Conservation (phyloP, 2,329 filamentous ascomycete genomes). For the Apiospora hydei region DNA sequence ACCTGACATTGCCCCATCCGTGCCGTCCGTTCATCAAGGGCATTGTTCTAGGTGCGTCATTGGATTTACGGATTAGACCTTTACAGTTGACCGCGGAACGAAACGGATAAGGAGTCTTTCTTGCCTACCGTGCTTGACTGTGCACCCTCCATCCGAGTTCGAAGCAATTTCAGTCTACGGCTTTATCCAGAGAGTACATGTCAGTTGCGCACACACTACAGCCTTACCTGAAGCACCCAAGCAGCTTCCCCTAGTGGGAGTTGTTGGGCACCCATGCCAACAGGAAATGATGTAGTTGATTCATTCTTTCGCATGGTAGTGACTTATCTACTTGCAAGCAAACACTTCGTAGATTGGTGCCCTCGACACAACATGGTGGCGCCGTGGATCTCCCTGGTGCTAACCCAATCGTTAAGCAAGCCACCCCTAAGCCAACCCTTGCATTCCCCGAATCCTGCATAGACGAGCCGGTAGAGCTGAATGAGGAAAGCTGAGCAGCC, state of each 20-base stretch:
- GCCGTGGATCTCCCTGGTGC: constrained; percentile 6
- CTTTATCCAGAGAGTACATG: no score
- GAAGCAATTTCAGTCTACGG: no score
- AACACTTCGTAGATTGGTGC: background rate
- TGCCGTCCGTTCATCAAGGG: background rate
- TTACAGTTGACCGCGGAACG: background rate
- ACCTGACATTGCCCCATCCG: no score
- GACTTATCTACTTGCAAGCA: no score
- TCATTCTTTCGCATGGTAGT: background rate
- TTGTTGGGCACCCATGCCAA: background rate
- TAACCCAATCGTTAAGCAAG: background rate
- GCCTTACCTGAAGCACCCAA: background rate
- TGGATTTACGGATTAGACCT: background rate
- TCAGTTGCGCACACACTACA: background rate
- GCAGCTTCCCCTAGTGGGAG: background rate
- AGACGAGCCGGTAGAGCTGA: background rate
- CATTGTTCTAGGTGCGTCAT: background rate
- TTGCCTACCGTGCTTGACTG: no score
- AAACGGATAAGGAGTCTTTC: background rate
- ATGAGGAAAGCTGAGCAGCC: background rate
- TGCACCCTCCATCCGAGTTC: no score
- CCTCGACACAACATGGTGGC: background rate
- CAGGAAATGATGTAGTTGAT: background rate
- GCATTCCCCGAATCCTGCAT: constrained; percentile 8
- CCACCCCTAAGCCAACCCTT: background rate